Conservation (phyloP, 148 eudicot genomes). For the Rhododendron williamsianum region DNA sequence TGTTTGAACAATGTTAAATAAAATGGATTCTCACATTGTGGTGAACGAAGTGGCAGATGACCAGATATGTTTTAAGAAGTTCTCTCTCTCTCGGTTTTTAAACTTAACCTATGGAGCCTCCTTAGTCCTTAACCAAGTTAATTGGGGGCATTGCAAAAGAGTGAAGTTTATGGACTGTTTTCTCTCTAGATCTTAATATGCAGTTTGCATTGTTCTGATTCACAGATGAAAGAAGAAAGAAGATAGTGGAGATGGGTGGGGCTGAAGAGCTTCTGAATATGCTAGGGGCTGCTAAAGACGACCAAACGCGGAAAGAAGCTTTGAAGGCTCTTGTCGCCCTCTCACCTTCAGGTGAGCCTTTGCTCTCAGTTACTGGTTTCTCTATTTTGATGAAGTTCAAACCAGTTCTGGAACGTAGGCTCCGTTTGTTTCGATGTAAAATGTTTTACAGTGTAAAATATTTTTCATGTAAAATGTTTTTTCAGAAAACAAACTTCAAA, state of each 20-base stretch:
- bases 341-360: conserved; percentile 54
- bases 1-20: not conserved
- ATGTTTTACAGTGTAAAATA: too few species aligned
- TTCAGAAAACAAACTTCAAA: too few species aligned
- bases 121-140: not conserved
- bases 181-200: not conserved
- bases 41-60: not conserved
- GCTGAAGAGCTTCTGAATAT: conserved; percentile 72
- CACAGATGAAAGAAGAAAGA: conserved; percentile 78
- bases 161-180: not conserved
- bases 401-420: not conserved
- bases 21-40: not conserved
- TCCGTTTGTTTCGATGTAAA: too few species aligned
- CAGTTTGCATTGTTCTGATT: conserved; percentile 6
- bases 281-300: conserved; percentile 78
- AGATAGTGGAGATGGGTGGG: conserved; percentile 85
- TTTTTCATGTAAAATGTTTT: too few species aligned
- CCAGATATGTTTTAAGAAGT: not conserved
- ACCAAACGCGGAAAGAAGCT: conserved; percentile 70
- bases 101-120: not conserved
- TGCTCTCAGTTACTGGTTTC: not conserved
- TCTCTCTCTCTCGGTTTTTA: not conserved
- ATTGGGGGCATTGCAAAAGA: not conserved
- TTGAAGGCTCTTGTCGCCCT: conserved; percentile 82
- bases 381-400: not conserved